Conservation (phyloP, 225 moss, liverwort and hornwort species). For the Lunularia cruciata region DNA sequence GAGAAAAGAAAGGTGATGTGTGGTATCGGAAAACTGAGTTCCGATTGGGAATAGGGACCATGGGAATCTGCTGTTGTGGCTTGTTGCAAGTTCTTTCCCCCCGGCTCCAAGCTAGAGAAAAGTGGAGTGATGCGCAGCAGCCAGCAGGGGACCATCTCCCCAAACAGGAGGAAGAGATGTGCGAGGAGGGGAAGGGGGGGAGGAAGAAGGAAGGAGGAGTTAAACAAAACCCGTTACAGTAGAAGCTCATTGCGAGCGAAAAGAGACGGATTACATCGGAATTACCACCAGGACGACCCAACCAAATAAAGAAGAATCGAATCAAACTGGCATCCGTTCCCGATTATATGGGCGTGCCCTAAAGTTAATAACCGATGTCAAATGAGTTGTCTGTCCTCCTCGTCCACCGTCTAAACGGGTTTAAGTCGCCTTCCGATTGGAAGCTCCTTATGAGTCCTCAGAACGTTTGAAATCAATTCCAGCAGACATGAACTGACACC, state of each 20-base stretch:
- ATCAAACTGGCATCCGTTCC: background rate
- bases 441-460: background rate
- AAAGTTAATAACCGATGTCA: background rate
- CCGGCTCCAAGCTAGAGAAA: background rate
- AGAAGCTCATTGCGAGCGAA: too few relatives aligned
- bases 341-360: background rate
- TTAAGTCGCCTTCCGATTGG: background rate
- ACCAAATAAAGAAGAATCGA: background rate
- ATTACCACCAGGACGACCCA: background rate
- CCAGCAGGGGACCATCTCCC: background rate
- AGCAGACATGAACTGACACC: constrained; percentile 16
- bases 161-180: background rate
- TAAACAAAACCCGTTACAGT: background rate
- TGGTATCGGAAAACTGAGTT: constrained; percentile 6
- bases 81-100: background rate
- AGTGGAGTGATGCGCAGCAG: background rate
- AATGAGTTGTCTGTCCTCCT: background rate
- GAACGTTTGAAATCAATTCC: background rate
- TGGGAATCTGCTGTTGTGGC: background rate
- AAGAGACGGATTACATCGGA: background rate
- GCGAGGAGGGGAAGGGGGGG: background rate
- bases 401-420: background rate
- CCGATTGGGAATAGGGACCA: background rate
- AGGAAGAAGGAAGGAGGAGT: background rate
- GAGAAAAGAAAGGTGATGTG: too few relatives aligned